Base-by-base conservation (phyloP, 768 basidiomycete genomes). In the Termitomyces bulborhizus region DNA sequence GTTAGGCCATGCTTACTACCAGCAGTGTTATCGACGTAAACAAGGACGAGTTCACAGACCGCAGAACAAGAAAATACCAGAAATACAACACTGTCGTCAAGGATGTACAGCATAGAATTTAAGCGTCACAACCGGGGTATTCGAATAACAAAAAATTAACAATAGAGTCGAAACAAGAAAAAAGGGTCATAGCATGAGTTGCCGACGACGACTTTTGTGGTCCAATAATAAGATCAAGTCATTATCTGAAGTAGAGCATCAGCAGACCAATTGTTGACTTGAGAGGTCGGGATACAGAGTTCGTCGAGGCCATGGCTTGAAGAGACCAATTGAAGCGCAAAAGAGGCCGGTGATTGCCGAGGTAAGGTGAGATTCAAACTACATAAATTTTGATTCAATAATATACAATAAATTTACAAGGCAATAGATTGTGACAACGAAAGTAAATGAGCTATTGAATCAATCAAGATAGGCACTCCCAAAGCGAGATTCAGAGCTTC, bases 1-100 rank as follows among this genome's bases (percentile, higher is more conserved):
- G 36, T 37, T 6, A 37, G 36, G 15, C 11, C 36, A 37, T 16
- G 36, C 3, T 15, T 37, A 16, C 36, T 15, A 47, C 18, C 15
- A 24, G 40, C 7, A 48, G 46, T 51, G 48, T 39, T 37, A 18
- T 39, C 27, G 26, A 32, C 18, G 36, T 40, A 43, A 58, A 45
- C 50, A 51, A 54, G 39, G 15, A 21, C 36, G 9, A 3, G 24
- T 27, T 21, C 34, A 43, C 44, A 47, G 37, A 15, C 21, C 34
- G 9, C 34, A 51, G 46, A 55, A 58, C 57, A 55, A 58, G 55
- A 46, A 21, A 42, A 55, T 32, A 16, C 13, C 32, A 26, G 21
- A 39, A 15, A 9, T 15, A 44, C 24, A 34, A 27, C 5, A 6
- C 37, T 44, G 53, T 53, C 54, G 57, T 51, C 26, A 18, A 15